Percentiles rank a stretch among this genome's conserved stretches.
Evolutionary conservation across 2,329 filamentous ascomycete species (phyloP).

Genomic region (Trichoderma simmonsii): DNA sequence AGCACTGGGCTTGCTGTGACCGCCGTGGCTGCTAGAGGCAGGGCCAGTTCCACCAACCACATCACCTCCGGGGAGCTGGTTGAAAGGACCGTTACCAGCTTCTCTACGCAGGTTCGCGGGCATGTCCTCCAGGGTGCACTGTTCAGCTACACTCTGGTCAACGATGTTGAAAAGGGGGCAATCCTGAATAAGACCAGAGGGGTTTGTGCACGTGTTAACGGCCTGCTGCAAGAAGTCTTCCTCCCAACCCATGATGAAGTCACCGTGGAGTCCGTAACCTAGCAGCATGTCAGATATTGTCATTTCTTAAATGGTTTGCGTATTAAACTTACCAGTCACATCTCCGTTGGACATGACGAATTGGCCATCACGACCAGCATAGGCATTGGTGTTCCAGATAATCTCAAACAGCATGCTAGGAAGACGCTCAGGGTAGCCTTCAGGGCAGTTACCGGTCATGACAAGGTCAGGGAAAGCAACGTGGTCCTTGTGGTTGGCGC

Average conservation of each 20-base stretch:
- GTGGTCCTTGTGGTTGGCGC: conserved; percentile 58
- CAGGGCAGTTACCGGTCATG: conserved; percentile 72
- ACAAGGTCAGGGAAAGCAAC: conserved; percentile 76
- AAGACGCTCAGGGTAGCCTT: conserved; percentile 63
- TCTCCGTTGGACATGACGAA: conserved; percentile 81
- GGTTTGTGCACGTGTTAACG: conserved; percentile 71
- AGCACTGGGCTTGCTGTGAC: neutral
- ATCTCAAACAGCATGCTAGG: conserved; percentile 81
- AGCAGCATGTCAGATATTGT: neutral
- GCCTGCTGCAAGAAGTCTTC: conserved; percentile 64
- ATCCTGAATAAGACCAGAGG: conserved; percentile 65
- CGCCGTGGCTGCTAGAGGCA: conserved; percentile 23
- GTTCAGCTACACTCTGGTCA: conserved; percentile 50
- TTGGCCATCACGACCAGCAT: conserved; percentile 58
- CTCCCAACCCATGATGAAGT: conserved; percentile 81
- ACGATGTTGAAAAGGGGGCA: conserved; percentile 75
- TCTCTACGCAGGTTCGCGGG: conserved; percentile 57
- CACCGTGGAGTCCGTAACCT: conserved; percentile 75
- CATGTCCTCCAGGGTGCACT: conserved; percentile 59
- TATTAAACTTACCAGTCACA: conserved; percentile 54
- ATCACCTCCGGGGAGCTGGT: conserved; percentile 64
- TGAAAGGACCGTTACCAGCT: conserved; percentile 53
- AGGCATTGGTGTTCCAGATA: conserved; percentile 73
- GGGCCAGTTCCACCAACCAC: conserved; percentile 35
- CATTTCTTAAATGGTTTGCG: too few relatives aligned